Base-by-base conservation (phyloP, 331 rosid species). In the Ulmus americana region DNA sequence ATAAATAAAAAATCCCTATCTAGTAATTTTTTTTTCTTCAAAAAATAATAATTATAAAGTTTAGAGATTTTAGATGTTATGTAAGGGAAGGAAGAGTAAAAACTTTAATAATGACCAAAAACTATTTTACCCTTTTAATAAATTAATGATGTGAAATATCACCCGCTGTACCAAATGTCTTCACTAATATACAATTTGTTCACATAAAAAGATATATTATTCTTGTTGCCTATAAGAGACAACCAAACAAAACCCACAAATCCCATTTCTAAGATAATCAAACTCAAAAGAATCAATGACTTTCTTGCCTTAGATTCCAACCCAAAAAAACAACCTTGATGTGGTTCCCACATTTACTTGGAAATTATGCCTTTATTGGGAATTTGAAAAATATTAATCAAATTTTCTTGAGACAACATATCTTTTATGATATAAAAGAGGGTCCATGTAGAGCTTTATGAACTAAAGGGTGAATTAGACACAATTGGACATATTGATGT, bases 111-210 rank as follows among this genome's bases (percentile, higher is more conserved):
- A 59, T 65, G 76, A 60, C 66, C 13, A 55, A 39, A 12, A 11
- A 69, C 44, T 66, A 55, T 54, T 69, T 67, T 57, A 38, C 35
- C 4, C 2, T 18, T 14, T 10, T 15, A 28, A 8, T 66, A 16
- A 68, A 68, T 42, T 28, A 58, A 68, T 79, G 73, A 74, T 76
- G 76, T 55, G 74, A 70, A 67, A 65, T 49, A 70, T 58, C 65
- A 72, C 87, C 85, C 71, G 49, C 57, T 64, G 65, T 70, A 5
- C 71, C 68, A 42, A 57, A 42, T 42, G 63, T 49, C 41, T 76
- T 59, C 79, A 45, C 74, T 16, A 22, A 40, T 39, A 38, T 67
- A 50, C 22, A 18, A 45, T 38, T 56, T 11, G 71, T 62, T 74
- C 44, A 50, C 60, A 42, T 14, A 57, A 54, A 45, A 45, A 14